A percentile compares a stretch with the other conserved stretches of the same genome.
These are phyloP conservation scores for Caloboletus inedulis DNA, from an alignment of 1,284 basidiomycete species.

Conservation along the genomic window DNA sequence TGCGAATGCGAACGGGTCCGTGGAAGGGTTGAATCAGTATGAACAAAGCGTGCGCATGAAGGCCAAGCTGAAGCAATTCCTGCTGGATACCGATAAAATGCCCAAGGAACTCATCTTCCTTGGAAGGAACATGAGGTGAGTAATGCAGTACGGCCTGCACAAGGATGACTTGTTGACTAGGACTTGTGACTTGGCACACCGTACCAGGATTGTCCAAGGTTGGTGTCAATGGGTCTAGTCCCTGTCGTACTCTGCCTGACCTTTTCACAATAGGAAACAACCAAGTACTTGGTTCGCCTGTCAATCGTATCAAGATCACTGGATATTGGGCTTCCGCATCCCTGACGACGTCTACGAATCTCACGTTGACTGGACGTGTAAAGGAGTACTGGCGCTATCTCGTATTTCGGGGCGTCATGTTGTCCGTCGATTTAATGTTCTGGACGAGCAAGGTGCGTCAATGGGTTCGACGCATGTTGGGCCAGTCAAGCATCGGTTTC, in stretches of 20 bases:
- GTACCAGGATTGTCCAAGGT: slow-evolving; percentile 62
- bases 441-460: slow-evolving; percentile 49
- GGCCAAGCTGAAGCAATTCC: slow-evolving; percentile 55
- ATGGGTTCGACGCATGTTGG: slow-evolving; percentile 40
- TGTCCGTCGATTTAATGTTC: slow-evolving; percentile 57
- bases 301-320: slow-evolving; percentile 84
- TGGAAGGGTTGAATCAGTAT: slow-evolving; percentile 48
- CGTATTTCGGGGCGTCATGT: slow-evolving; percentile 52
- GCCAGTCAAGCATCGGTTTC: slow-evolving; percentile 42
- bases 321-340: slow-evolving; percentile 68
- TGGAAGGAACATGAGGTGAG: slow-evolving; percentile 70
- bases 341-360: slow-evolving; percentile 40
- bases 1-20: slow-evolving; percentile 15
- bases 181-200: neutral
- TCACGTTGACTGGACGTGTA: slow-evolving; percentile 38
- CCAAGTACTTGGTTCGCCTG: slow-evolving; percentile 75
- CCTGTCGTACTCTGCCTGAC: neutral
- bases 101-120: slow-evolving; percentile 82
- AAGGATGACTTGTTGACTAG: neutral
- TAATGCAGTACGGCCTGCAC: neutral
- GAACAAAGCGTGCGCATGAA: slow-evolving; percentile 66
- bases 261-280: slow-evolving; percentile 53
- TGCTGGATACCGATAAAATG: slow-evolving; percentile 65
- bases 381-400: slow-evolving; percentile 51
- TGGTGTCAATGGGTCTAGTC: neutral